phyloP scores from a whole-genome alignment of 768 basidiomycete genomes.

The Xanthoconium stramineum region DNA sequence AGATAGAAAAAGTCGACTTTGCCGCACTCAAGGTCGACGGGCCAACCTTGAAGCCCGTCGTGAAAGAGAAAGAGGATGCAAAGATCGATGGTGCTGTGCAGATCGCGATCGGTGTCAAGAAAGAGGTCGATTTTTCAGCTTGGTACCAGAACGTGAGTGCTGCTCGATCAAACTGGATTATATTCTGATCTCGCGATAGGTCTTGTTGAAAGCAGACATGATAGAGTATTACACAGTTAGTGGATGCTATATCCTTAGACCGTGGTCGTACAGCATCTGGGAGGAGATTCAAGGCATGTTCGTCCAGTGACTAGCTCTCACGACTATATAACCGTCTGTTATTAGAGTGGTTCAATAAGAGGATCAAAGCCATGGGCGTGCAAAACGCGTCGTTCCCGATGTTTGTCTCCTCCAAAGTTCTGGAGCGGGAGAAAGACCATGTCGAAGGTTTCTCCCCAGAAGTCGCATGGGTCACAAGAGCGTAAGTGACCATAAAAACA shows the following conservation, averaged over 20 bases:
- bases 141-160: constrained; percentile 87
- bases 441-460: constrained; percentile 99
- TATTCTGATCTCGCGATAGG: constrained; percentile 45
- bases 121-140: constrained; percentile 89
- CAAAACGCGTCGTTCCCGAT: constrained; percentile 99
- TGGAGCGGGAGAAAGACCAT: constrained; percentile 97
- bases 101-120: constrained; percentile 92
- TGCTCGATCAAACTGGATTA: background rate
- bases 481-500: constrained; percentile 50
- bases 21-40: constrained; percentile 51
- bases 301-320: background rate
- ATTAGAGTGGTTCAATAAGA: constrained; percentile 88
- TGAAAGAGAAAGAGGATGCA: constrained; percentile 67
- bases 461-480: constrained; percentile 99
- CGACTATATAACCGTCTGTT: background rate
- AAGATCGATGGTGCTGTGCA: constrained; percentile 87
- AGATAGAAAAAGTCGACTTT: constrained; percentile 75
- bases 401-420: constrained; percentile 89
- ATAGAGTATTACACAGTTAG: constrained; percentile 98
- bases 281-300: constrained; percentile 84
- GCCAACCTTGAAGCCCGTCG: constrained; percentile 32
- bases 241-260: constrained; percentile 97
- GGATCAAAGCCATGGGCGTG: constrained; percentile 92
- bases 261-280: constrained; percentile 98
- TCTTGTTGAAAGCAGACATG: constrained; percentile 98